A percentile compares a stretch with the other conserved stretches of the same genome.
Evolutionary conservation across 2,329 filamentous ascomycete species (phyloP).

Genomic region (Trichoderma polysporum): DNA sequence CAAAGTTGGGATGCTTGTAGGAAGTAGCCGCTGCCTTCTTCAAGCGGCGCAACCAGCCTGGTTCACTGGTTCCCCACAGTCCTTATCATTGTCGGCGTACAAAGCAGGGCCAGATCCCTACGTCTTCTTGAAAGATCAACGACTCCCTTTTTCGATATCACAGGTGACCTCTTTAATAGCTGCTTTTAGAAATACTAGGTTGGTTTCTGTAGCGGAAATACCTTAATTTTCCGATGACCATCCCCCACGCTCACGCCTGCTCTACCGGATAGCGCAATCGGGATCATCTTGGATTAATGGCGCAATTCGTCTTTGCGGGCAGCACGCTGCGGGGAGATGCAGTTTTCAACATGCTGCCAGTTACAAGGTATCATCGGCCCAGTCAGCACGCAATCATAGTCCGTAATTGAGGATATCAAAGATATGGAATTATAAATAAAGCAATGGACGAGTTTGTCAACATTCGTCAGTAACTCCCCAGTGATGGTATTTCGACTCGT

Average conservation of each 20-base stretch:
- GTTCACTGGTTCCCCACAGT: background rate
- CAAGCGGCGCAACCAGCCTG: too few relatives aligned
- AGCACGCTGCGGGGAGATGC: conserved; percentile 5
- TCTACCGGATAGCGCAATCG: background rate
- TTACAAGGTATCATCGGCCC: background rate
- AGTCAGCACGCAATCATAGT: conserved; percentile 14
- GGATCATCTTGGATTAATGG: background rate
- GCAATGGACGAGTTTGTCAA: background rate
- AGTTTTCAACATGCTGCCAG: background rate
- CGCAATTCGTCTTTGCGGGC: background rate
- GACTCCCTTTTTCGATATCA: background rate
- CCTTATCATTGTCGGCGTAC: background rate
- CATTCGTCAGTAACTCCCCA: background rate
- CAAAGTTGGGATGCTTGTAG: too few relatives aligned
- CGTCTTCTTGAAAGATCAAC: background rate
- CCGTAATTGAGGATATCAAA: background rate
- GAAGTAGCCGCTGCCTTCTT: background rate
- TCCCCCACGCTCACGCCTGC: background rate
- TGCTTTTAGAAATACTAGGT: background rate
- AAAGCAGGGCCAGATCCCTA: background rate
- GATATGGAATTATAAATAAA: background rate
- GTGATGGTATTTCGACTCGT: background rate
- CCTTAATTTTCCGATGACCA: background rate
- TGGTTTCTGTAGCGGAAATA: background rate
- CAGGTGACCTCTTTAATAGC: background rate